Evolutionary conservation across 192 early-diverging fungal species (phyloP), one percentile per base, ranked within the genome.

Genomic region (Anaeromyces robustus): DNA sequence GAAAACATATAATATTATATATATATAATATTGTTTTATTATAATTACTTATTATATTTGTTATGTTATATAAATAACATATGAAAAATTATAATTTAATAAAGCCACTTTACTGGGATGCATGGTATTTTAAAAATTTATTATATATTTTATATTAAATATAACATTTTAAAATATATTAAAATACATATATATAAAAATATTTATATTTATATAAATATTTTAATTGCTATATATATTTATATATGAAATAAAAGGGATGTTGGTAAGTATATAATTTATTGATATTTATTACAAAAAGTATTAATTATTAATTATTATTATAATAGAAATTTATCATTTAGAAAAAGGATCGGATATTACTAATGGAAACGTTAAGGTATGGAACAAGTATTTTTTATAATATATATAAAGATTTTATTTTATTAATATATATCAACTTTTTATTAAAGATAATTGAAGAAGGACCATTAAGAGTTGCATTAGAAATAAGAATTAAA

Each of bases 311-410:
- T 30, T 22, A 37, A 78, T 29, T 30, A 12, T 77, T 43, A 4
- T 29, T 85, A 86, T 92, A 80, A 94, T 97, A 30, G 97, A 99
- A 83, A 92, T 98, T 29, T 98, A 97, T 86, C 95, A 95, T 84
- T 86, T 95, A 29, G 94, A 98, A 82, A 98, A 96, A 83, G 89
- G 88, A n/a, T 84, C 84, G 31, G 90, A 91, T 77, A 90, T 91
- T 4, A 83, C 79, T 29, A 86, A 88, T 22, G 92, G 94, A 0
- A 81, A 84, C 0, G 83, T 91, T 14, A 83, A 86, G 79, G 88
- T 80, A 59, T 34, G 77, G 11, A 30, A 13, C 37, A 39, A 14
- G 7, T 39, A 12, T 39, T 12, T 14, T 39, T 39, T 39, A 39
- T 39, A 14, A 39, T 39, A 32, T 7, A 32, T 32, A 32, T 32